Conservation (phyloP, 495 filamentous ascomycete species). For the Neurospora sp. region DNA sequence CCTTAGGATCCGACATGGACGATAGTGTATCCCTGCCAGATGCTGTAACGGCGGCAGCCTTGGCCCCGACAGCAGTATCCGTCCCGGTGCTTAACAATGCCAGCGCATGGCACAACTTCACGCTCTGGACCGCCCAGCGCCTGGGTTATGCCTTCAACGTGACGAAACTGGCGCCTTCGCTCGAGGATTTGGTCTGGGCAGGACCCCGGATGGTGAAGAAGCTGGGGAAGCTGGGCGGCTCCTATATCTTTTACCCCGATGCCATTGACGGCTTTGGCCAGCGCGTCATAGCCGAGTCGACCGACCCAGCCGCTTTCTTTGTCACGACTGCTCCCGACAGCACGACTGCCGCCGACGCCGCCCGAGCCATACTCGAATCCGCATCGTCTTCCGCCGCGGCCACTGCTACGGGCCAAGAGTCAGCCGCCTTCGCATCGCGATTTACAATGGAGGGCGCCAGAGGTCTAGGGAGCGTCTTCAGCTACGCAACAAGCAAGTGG, state of each 20-base stretch:
- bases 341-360: conserved; percentile 15
- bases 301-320: conserved; percentile 30
- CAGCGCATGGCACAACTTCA: conserved; percentile 38
- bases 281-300: conserved; percentile 49
- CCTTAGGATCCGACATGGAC: not conserved
- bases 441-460: conserved; percentile 42
- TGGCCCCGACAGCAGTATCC: conserved; percentile 4
- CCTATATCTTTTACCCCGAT: conserved; percentile 49
- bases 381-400: conserved; percentile 16
- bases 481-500: conserved; percentile 90
- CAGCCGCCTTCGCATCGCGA: conserved; percentile 30
- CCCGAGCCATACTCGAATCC: conserved; percentile 15
- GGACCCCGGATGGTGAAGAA: conserved; percentile 55
- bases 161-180: conserved; percentile 32
- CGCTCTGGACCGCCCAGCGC: conserved; percentile 34
- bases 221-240: conserved; percentile 46
- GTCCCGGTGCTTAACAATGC: conserved; percentile 22
- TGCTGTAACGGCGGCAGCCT: conserved; percentile 7
- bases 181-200: conserved; percentile 48
- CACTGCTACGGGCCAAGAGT: conserved; percentile 25
- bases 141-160: conserved; percentile 31
- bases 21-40: not conserved
- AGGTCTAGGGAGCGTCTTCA: conserved; percentile 76
- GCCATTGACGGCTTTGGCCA: conserved; percentile 53
- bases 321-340: conserved; percentile 6